These are phyloP conservation scores for Cinchona pubescens DNA, from an alignment of 257 asterid genomes.

Conservation along the genomic window DNA sequence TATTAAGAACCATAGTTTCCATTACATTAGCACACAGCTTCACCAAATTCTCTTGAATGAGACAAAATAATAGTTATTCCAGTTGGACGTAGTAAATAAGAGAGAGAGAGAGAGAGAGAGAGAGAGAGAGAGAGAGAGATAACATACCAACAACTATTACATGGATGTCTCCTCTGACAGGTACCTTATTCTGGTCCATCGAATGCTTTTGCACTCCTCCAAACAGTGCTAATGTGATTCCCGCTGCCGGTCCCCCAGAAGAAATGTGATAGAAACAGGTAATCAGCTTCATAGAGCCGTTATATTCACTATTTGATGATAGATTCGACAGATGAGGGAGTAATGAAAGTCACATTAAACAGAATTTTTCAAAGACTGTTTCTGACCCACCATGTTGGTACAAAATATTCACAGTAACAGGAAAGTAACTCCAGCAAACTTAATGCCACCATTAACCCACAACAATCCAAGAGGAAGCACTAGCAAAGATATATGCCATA, in stretches of 20 bases:
- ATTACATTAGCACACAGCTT: neutral
- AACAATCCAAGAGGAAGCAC: neutral
- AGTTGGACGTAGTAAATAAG: neutral
- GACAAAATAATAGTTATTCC: neutral
- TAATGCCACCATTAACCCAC: neutral
- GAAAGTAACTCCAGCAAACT: conserved; percentile 5
- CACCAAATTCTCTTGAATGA: neutral
- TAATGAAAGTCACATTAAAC: neutral
- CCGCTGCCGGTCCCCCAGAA: conserved; percentile 50
- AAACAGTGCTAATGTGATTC: conserved; percentile 76
- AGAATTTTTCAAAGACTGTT: neutral
- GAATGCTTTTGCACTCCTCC: conserved; percentile 95
- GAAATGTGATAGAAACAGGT: conserved; percentile 3
- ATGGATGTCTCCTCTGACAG: conserved; percentile 96
- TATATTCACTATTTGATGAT: neutral
- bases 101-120: neutral
- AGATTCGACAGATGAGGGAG: neutral
- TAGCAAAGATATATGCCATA: no score
- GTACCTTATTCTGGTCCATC: conserved; percentile 97
- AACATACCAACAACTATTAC: conserved; percentile 78
- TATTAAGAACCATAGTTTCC: neutral
- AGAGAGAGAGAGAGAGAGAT: neutral
- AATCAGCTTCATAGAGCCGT: no score
- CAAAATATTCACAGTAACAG: neutral
- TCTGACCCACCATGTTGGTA: neutral